A percentile compares a stretch with the other conserved stretches of the same genome.
Evolutionary conservation across 768 basidiomycete species (phyloP).

Genomic region (Vararia minispora): DNA sequence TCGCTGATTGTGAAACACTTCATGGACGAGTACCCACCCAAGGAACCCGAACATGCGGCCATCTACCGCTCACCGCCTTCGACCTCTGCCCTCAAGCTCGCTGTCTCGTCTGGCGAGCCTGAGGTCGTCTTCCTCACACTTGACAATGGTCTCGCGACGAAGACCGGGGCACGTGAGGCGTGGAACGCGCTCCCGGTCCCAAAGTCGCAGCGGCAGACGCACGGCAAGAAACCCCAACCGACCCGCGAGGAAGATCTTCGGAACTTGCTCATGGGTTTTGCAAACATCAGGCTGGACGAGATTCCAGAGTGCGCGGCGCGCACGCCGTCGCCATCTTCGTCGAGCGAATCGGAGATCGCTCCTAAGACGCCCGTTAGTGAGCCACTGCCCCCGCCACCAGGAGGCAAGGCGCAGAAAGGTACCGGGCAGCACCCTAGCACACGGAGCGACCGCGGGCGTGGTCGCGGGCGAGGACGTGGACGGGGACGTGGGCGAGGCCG

Average conservation of each 20-base stretch:
- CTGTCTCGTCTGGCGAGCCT: constrained; percentile 50
- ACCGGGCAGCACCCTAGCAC: not conserved
- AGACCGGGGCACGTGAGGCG: constrained; percentile 36
- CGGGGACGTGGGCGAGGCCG: constrained; percentile 25
- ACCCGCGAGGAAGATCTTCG: constrained; percentile 34
- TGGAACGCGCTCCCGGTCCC: constrained; percentile 38
- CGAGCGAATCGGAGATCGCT: not conserved
- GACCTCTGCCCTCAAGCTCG: constrained; percentile 40
- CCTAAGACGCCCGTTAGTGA: not conserved
- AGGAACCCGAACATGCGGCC: constrained; percentile 33
- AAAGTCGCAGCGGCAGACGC: constrained; percentile 16
- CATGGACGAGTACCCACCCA: constrained; percentile 47
- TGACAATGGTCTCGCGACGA: constrained; percentile 39
- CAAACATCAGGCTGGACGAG: constrained; percentile 25
- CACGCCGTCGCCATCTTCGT: constrained; percentile 16
- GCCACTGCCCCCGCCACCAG: not conserved
- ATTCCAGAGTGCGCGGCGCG: constrained; percentile 24
- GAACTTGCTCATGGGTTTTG: constrained; percentile 39
- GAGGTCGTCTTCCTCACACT: constrained; percentile 56
- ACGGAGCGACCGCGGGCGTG: not conserved
- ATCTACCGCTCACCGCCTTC: constrained; percentile 37
- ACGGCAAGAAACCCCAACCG: not conserved
- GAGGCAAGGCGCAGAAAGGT: not conserved
- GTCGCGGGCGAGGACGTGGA: constrained; percentile 27
- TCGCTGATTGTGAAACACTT: constrained; percentile 45